Percentiles rank a stretch among this genome's conserved stretches.
Conservation (phyloP, 805 yeast genomes). For the Candida schatavii region DNA sequence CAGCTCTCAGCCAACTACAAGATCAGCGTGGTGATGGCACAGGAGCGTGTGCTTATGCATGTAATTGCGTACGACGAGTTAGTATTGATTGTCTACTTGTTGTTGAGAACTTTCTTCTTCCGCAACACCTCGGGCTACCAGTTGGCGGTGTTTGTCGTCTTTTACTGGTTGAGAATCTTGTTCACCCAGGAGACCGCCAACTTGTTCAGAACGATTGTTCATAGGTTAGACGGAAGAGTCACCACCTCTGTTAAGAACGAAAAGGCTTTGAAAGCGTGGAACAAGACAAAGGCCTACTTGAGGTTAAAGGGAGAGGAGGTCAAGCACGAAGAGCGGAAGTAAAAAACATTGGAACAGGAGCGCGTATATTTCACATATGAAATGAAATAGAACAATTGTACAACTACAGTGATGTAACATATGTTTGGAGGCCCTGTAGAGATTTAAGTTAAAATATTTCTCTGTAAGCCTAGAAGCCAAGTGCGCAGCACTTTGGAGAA, state of each 20-base stretch:
- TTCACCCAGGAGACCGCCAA: conserved; percentile 47
- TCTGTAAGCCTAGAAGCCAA: too few species aligned
- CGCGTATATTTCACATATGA: too few species aligned
- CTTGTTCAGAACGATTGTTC: conserved; percentile 40
- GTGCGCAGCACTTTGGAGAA: too few species aligned
- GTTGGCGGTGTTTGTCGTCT: conserved; percentile 50
- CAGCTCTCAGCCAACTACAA: conserved; percentile 49
- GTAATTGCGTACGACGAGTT: conserved; percentile 62
- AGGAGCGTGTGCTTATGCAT: conserved; percentile 38
- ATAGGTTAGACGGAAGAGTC: conserved; percentile 42
- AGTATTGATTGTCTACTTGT: conserved; percentile 48
- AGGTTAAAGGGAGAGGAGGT: conserved; percentile 20
- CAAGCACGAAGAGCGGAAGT: background rate
- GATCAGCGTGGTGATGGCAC: conserved; percentile 36
- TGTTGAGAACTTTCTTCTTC: conserved; percentile 57
- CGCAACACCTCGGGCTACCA: conserved; percentile 72
- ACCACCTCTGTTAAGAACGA: conserved; percentile 40
- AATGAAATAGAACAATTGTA: too few species aligned
- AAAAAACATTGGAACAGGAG: background rate
- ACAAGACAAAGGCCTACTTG: conserved; percentile 28
- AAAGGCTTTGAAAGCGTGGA: conserved; percentile 38
- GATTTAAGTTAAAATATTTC: too few species aligned
- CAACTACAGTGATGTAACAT: too few species aligned
- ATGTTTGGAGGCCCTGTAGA: too few species aligned
- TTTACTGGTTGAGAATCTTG: conserved; percentile 71